Evolutionary conservation across 139 green algal genomes (phyloP), one percentile per base, ranked within the genome.

Genomic region (Chlorella sp.): DNA sequence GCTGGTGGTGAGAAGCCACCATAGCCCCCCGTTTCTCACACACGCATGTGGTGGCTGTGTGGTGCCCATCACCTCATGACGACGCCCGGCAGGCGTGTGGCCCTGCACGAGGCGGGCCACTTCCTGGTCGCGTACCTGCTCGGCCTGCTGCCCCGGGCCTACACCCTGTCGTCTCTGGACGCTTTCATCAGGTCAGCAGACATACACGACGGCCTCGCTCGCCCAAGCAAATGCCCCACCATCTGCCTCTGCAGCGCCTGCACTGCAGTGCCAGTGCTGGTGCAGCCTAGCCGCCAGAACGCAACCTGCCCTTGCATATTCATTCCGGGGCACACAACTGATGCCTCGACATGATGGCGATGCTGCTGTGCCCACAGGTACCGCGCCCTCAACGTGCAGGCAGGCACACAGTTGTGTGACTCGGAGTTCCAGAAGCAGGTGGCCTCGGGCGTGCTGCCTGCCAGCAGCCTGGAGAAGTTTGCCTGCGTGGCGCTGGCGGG

Each of bases 391-490:
- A 98, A 97, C 73, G 78, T 98, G 2, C 95, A 99, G 74, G 95
- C 95, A 5, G 95, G 95, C 31, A 94, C 85, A 14, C 81, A 78
- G 5, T 98, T 99, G 71, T 97, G 96, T 73, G 95, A 99, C 84
- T 69, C 73, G 1, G 90, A 83, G 2, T 99, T 99, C 79, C 85
- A 92, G 67, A 59, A 73, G 1, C 93, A 97, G 81, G 35, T 64
- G 60, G 59, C 59, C 3, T 59, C 34, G 2, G 60, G 70, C 2
- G 4, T 4, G 30, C 49, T 73, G 17, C 29, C 24, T 49, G 23
- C 67, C 5, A 36, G 30, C 67, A 64, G 36, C 42, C 29, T 73
- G 30, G 67, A 65, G 14, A n/a, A 31, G 1, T 96, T 90, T 80
- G 83, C 77, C 6, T 97, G 91, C 70, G 86, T 97, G 31, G 93